Conservation (phyloP, 176 grass and related monocot genomes). For the Triticum urartu region DNA sequence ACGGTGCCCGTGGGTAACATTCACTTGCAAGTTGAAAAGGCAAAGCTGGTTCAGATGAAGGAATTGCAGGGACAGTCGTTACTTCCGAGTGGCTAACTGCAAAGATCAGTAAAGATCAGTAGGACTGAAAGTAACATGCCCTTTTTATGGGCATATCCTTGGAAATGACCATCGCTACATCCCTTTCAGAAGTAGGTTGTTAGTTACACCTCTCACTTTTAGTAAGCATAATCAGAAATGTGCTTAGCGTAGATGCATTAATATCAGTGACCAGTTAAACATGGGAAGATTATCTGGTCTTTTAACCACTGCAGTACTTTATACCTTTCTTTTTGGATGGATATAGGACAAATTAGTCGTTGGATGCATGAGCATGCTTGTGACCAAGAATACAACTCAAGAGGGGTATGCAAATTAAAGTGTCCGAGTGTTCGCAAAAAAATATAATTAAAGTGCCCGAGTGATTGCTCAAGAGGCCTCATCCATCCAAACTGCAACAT, state of each 20-base stretch:
- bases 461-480: neutral
- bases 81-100: neutral
- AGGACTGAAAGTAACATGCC: neutral
- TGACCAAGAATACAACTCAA: neutral
- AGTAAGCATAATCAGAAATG: too few relatives aligned
- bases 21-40: too few relatives aligned
- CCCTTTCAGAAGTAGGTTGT: too few relatives aligned
- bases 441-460: neutral
- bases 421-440: neutral
- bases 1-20: too few relatives aligned
- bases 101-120: neutral
- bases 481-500: neutral
- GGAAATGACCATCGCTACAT: conserved; percentile 9
- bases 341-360: neutral
- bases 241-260: too few relatives aligned
- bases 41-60: neutral
- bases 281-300: too few relatives aligned
- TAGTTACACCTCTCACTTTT: too few relatives aligned
- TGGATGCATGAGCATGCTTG: neutral
- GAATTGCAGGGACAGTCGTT: neutral
- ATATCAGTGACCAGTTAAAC: too few relatives aligned
- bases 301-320: too few relatives aligned
- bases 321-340: neutral
- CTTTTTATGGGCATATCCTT: conserved; percentile 21
- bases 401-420: neutral